Base-by-base conservation (phyloP, 1,139 yeast species). In the Hanseniaspora uvarum region DNA sequence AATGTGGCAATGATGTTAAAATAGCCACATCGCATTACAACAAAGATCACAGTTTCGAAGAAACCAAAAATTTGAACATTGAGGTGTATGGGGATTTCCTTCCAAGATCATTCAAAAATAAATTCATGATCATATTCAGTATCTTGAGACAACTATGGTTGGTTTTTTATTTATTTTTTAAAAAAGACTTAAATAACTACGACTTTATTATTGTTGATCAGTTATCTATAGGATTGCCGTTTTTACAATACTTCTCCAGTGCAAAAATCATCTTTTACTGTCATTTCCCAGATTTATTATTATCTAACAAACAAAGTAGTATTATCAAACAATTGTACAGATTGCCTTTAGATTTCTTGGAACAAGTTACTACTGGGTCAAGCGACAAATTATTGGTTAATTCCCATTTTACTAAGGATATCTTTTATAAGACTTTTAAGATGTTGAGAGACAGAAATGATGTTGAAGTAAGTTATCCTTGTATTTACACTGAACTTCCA, bases 21-120 rank as follows among this genome's bases (percentile, higher is more conserved):
- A 75, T 89, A 7, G 87, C 76, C 68, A 92, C 98, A 0, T 87
- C 96, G 0, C 95, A 92, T 65, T 88, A 96, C 66, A 96, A 92
- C 66, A 74, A 68, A 54, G 65, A 72, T 4, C 98, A 92, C 65
- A 86, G 96, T 62, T 92, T 94, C 65, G 96, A 89, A 61, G 99
- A 92, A 67, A 24, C 30, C 30, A 21, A 24, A 37, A 18, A 33
- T 5, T 67, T 92, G 47, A 67, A 75, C 14, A 94, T 86, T 12
- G 69, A 72, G 26, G 96, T 89, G 0, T 73, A 75, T 58, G 99
- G 98, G 1, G 95, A 92, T 68, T 63, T 78, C 56, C 68, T 92
- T 19, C 98, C 99, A 4, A 80, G 89, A 1, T 72, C 75, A 51
- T 56, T 89, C 11, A 59, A 68, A 18, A 86, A 88, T 12, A 77